Percentiles rank a stretch among this genome's conserved stretches.
Evolutionary conservation across 2,329 filamentous ascomycete species (phyloP).

Genomic region (Magnaporthiopsis rhizophila): DNA sequence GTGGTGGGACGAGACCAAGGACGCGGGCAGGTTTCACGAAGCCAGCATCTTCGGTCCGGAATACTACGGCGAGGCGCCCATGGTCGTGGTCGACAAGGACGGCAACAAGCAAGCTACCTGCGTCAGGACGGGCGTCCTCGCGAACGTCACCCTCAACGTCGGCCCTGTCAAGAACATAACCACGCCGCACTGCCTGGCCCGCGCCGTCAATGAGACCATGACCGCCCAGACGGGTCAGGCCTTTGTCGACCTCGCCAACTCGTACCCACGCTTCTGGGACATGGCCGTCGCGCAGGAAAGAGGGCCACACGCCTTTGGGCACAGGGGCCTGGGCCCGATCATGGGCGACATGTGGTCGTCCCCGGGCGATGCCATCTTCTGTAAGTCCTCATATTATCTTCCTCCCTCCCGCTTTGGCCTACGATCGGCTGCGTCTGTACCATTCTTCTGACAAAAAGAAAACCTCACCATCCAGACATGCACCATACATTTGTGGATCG

Average conservation of each 20-base stretch:
- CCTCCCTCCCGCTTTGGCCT: too few relatives aligned
- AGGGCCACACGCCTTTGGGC: background rate
- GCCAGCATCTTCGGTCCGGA: background rate
- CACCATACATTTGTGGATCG: slow-evolving; percentile 3
- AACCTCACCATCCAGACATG: background rate
- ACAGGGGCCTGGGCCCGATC: background rate
- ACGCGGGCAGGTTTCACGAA: background rate
- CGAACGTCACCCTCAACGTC: slow-evolving; percentile 1
- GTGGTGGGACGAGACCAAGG: slow-evolving; percentile 6
- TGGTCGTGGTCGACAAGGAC: background rate
- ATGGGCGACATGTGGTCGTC: slow-evolving; percentile 5
- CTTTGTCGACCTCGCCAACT: slow-evolving; percentile 4
- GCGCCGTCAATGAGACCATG: slow-evolving; percentile 5
- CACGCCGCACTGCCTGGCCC: slow-evolving; percentile 7
- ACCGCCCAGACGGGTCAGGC: slow-evolving; percentile 2
- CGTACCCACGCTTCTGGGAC: background rate
- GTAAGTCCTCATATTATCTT: background rate
- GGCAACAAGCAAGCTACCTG: slow-evolving; percentile 3
- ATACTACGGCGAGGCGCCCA: background rate
- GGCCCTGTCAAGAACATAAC: slow-evolving; percentile 2
- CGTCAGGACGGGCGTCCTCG: slow-evolving; percentile 2
- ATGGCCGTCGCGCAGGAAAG: slow-evolving; percentile 3
- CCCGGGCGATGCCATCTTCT: slow-evolving; percentile 4
- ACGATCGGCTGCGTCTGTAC: too few relatives aligned
- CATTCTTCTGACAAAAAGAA: background rate